Evolutionary conservation across 768 basidiomycete genomes (phyloP), one percentile per base, ranked within the genome.

Genomic region (Lactarius indigo): DNA sequence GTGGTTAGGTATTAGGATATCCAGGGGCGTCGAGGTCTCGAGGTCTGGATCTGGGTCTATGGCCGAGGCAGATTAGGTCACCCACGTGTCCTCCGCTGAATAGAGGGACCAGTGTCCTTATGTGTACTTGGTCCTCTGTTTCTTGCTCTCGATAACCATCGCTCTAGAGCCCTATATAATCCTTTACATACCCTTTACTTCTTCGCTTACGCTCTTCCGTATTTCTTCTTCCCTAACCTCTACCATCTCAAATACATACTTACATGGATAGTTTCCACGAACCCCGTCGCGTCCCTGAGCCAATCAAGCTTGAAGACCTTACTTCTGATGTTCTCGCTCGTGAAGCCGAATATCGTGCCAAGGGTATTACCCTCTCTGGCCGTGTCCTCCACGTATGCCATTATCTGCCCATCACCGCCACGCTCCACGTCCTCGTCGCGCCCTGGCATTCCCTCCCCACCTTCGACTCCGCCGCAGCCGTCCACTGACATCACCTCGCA

Each of bases 341-440:
- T 74, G 91, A 96, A 77, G 83, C 83, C 0, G 82, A 89, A 63
- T 90, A 91, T 76, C 79, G 78, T 62, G 83, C 84, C 2, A 85
- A 88, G 64, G 90, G 87, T 52, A 85, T 90, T 63, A 81, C 85
- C 1, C 84, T 97, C 52, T 90, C 89, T 5, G 96, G 95, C 2
- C 86, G 96, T 52, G 91, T 97, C 75, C 84, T 98, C 72, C 96
- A 96, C 72, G 88, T 97, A 69, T 90, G 87, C 78, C 94, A 95
- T 77, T 92, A 94, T 74, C 87, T 96, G 63, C 94, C 94, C 68
- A 82, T 95, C 74, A 79, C 83, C 57, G 86, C 88, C 31, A 85
- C 89, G 39, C 82, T 91, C 73, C 75, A 78, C 31, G 72, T n/a
- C 73, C 56, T 66, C 76, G 15, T 69, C 74, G 31, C 71, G 75